These are phyloP conservation scores for Saccharomyces hybrid DNA, from an alignment of 1,139 yeast species.

Conservation along the genomic window DNA sequence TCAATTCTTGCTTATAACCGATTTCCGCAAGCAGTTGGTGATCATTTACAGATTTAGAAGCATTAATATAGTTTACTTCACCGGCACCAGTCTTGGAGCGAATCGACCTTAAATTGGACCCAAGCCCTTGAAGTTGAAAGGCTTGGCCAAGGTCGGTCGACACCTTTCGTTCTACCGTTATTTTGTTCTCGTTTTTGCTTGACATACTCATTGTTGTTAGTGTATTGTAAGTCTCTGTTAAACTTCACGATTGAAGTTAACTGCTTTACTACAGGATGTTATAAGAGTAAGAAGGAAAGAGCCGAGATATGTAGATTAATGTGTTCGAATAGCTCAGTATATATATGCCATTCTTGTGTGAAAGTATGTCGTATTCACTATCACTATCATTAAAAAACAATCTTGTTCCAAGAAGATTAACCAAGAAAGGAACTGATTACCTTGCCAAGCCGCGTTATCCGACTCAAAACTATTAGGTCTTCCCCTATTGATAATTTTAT, in stretches of 20 bases:
- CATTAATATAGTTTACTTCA: constrained; percentile 21
- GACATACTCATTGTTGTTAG: not conserved
- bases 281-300: not conserved
- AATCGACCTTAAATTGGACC: constrained; percentile 5
- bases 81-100: constrained; percentile 20
- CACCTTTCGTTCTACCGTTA: not conserved
- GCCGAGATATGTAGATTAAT: not conserved
- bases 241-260: not conserved
- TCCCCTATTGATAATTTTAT: not conserved
- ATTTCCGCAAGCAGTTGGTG: constrained; percentile 46
- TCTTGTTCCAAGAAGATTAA: not conserved
- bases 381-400: not conserved
- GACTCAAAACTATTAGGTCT: not conserved
- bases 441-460: constrained; percentile 1
- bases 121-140: not conserved
- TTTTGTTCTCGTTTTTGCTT: not conserved
- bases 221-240: not conserved
- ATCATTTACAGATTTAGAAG: constrained; percentile 31
- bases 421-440: not conserved
- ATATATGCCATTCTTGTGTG: not conserved
- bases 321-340: not conserved
- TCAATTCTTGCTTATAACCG: constrained; percentile 46
- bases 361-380: not conserved
- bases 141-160: not conserved
- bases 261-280: not conserved